Evolutionary conservation across 2,329 filamentous ascomycete genomes (phyloP).

Genomic region (Allantophomopsis lycopodina): DNA sequence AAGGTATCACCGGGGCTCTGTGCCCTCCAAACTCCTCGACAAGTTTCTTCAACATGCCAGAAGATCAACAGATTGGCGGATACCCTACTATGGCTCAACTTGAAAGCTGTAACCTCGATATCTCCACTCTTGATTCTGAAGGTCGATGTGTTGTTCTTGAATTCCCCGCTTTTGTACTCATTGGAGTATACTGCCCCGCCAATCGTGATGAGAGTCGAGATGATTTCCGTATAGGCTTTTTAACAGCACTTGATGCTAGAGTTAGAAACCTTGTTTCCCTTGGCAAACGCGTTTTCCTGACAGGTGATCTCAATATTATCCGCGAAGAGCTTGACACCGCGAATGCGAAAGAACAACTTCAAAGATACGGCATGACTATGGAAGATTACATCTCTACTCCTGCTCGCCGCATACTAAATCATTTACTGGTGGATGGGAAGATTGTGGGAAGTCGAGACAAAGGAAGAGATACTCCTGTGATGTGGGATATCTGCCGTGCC

Average conservation of each 20-base stretch:
- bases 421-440: conserved; percentile 62
- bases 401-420: conserved; percentile 69
- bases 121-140: conserved; percentile 69
- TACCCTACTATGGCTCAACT: conserved; percentile 66
- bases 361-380: conserved; percentile 52
- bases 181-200: conserved; percentile 87
- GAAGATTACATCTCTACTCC: conserved; percentile 63
- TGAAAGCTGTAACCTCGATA: conserved; percentile 46
- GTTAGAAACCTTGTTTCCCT: conserved; percentile 69
- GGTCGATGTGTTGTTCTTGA: conserved; percentile 84
- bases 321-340: conserved; percentile 56
- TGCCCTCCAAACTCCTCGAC: conserved; percentile 57
- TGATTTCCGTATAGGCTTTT: conserved; percentile 69
- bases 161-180: conserved; percentile 86
- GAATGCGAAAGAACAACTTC: conserved; percentile 55
- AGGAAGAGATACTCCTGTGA: conserved; percentile 53
- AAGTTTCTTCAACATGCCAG: conserved; percentile 61
- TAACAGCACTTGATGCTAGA: conserved; percentile 67
- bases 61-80: conserved; percentile 69
- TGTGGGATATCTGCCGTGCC: conserved; percentile 73
- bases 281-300: conserved; percentile 76
- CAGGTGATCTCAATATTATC: conserved; percentile 79
- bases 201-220: conserved; percentile 74
- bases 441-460: conserved; percentile 54
- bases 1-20: conserved; percentile 79